Evolutionary conservation across 371 early-diverging fungal species (phyloP).

Genomic region (Dichotomocladium elegans): DNA sequence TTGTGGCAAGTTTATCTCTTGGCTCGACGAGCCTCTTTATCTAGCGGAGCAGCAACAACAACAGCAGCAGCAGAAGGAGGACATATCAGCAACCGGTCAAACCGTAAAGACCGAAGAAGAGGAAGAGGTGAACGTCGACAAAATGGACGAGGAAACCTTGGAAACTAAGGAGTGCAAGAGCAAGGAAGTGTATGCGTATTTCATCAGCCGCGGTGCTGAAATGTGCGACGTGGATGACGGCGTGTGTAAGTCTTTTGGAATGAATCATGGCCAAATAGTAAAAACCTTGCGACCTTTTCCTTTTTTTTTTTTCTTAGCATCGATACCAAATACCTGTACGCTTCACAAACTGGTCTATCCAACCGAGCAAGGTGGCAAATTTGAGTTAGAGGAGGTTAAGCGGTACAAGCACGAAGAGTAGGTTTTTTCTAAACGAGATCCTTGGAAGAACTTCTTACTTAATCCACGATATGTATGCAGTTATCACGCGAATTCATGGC

Average conservation of each 20-base stretch:
- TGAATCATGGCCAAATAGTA: neutral
- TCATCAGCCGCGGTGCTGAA: conserved; percentile 87
- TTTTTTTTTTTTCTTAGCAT: conserved; percentile 52
- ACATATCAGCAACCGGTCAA: too few relatives aligned
- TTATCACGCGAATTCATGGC: conserved; percentile 89
- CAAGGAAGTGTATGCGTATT: conserved; percentile 56
- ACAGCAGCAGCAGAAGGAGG: too few relatives aligned
- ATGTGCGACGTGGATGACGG: conserved; percentile 80
- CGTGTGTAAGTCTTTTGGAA: conserved; percentile 54
- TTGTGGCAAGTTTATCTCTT: conserved; percentile 77
- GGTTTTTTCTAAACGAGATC: conserved; percentile 3
- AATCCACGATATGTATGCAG: conserved; percentile 22
- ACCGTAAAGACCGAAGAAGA: conserved; percentile 3
- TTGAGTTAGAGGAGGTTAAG: conserved; percentile 68
- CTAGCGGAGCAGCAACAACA: conserved; percentile 2
- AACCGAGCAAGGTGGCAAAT: conserved; percentile 53
- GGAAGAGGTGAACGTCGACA: conserved; percentile 2
- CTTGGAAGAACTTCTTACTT: neutral
- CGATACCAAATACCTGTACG: conserved; percentile 77
- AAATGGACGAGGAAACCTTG: conserved; percentile 3
- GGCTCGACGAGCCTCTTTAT: conserved; percentile 49
- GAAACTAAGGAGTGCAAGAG: conserved; percentile 9
- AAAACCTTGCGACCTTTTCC: neutral
- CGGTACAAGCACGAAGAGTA: conserved; percentile 76
- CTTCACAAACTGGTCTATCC: conserved; percentile 83